Evolutionary conservation across 768 basidiomycete genomes (phyloP).

Genomic region (Mycena rebaudengoi): DNA sequence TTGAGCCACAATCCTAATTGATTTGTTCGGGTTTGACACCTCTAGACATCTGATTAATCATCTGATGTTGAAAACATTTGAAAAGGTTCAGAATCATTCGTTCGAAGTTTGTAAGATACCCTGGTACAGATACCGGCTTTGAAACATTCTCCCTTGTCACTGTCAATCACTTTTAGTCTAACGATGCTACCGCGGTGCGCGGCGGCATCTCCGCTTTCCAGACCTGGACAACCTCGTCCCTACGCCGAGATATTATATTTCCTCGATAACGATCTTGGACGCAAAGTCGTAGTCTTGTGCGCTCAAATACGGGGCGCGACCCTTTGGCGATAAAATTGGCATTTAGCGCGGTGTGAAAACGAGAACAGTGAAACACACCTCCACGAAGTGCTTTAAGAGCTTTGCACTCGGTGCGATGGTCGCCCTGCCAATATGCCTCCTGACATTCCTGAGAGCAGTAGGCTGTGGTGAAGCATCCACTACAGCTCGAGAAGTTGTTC

Average conservation of each 20-base stretch:
- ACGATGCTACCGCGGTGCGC: constrained; percentile 15
- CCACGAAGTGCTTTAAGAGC: constrained; percentile 12
- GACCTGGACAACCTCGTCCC: constrained; percentile 15
- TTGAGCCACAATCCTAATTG: too few species aligned
- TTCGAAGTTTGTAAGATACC: too few species aligned
- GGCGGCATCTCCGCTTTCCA: constrained; percentile 21
- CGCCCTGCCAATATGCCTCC: constrained; percentile 23
- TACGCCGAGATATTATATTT: constrained; percentile 20
- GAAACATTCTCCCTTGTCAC: too few species aligned
- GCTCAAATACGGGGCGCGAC: constrained; percentile 4
- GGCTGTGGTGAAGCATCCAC: constrained; percentile 20
- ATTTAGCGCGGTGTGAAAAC: neutral
- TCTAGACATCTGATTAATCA: too few species aligned
- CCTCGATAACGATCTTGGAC: constrained; percentile 17
- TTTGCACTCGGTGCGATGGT: constrained; percentile 21
- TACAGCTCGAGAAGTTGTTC: constrained; percentile 24
- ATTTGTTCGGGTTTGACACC: too few species aligned
- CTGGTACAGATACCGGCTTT: too few species aligned
- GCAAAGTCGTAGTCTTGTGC: constrained; percentile 24
- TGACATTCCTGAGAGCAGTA: constrained; percentile 24
- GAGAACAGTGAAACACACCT: neutral
- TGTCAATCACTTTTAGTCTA: constrained; percentile 15
- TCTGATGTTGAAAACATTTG: too few species aligned
- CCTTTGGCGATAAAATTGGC: constrained; percentile 3
- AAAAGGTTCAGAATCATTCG: too few species aligned